Conservation (phyloP, 75 land plant genomes). For the Cunninghamia lanceolata region DNA sequence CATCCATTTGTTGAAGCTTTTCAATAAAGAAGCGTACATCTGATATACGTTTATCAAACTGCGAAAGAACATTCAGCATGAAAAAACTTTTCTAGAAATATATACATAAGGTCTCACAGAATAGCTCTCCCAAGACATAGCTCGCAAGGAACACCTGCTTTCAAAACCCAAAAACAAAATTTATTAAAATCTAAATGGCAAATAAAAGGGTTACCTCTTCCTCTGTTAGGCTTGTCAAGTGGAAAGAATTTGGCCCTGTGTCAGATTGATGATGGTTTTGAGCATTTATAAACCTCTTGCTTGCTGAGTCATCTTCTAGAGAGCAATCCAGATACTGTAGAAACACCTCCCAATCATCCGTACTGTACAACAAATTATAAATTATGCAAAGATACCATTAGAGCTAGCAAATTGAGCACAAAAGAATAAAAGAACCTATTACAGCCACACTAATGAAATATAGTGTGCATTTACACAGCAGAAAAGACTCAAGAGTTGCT, state of each 20-base stretch:
- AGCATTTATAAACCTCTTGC: neutral
- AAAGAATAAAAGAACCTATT: neutral
- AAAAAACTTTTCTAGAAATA: neutral
- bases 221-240: neutral
- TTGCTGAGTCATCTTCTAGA: slow-evolving; percentile 43
- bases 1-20: slow-evolving; percentile 41
- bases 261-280: neutral
- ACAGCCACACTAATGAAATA: neutral
- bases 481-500: neutral
- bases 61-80: slow-evolving; percentile 16
- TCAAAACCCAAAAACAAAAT: neutral
- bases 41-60: slow-evolving; percentile 67
- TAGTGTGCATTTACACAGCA: neutral
- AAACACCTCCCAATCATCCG: slow-evolving; percentile 92
- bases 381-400: neutral
- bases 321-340: slow-evolving; percentile 67
- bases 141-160: neutral
- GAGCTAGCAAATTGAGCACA: neutral
- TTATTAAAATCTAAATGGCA: neutral
- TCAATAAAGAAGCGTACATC: slow-evolving; percentile 44
- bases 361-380: slow-evolving; percentile 42
- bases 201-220: slow-evolving; percentile 2
- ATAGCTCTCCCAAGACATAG: neutral
- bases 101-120: neutral
- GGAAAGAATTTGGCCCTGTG: neutral